Evolutionary conservation across 106 monocot genomes (phyloP), one percentile per base, ranked within the genome.

Genomic region (Chionographis japonica): DNA sequence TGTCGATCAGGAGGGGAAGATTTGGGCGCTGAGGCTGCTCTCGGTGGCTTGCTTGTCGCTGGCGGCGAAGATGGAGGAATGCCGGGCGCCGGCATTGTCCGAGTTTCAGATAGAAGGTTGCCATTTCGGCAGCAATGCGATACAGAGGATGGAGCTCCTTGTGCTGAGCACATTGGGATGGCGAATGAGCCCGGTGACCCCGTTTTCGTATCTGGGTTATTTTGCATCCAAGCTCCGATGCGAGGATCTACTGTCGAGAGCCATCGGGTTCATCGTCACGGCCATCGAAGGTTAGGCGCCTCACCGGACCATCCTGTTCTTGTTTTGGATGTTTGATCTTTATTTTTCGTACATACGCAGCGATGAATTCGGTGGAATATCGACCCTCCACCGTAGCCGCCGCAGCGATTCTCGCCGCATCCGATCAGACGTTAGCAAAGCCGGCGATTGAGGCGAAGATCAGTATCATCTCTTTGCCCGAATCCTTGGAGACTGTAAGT

Each of bases 51-150:
- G 95, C 54, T 46, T 95, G n/a, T 91, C 95, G 17, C 57, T 91
- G 65, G 95, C 95, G 13, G 88, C 88, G 35, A 95, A 95, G 68
- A 86, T 95, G 83, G 95, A 95, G 54, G 95, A 95, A 74, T 75
- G 61, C 66, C 18, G 65, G 20, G 72, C 72, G 16, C 91, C 95
- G 2, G 4, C 68, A 58, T 49, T 95, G 16, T 56, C 83, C 11
- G 88, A 95, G 61, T 88, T 72, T 61, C 71, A 66, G 3, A 69
- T 40, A 4, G 78, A 84, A 5, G 78, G 68, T 7, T 79, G 41
- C 57, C 57, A 40, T 6, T 95, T 95, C 60, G 75, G 70, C n/a
- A 50, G 74, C 53, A 65, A 65, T 12, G 55, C 80, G 4, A 84
- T 88, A 13, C 85, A 70, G 60, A 77, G 84, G 71, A 95, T 91